Evolutionary conservation across 1,284 basidiomycete species (phyloP), one percentile per base, ranked within the genome.

Genomic region (Jaminaea rosea): DNA sequence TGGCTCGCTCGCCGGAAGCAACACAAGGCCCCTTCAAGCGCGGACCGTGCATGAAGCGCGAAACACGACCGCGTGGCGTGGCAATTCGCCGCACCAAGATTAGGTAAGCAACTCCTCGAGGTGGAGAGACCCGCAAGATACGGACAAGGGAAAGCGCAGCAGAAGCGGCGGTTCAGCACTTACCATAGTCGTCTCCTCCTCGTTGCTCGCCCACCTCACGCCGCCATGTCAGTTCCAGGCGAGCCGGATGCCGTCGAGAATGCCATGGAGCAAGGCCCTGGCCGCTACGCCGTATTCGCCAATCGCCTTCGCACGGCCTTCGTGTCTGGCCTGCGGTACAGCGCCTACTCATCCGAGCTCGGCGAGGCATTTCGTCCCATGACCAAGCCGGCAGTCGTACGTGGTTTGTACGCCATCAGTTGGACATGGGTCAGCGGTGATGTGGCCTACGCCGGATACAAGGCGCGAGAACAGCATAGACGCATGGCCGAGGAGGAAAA

Each of bases 281-380:
- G 51, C 0, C 59, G 69, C 1, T 69, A 67, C 26, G 59, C 60
- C 2, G 69, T 68, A 10, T 72, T 69, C 44, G 55, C 60, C 0
- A 59, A 58, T 47, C 66, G 69, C 0, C 51, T 72, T 26, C 59
- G 67, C 34, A 72, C 68, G 10, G 56, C 67, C 28, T 49, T 66
- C 15, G 26, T 53, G 10, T 47, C 68, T 15, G 53, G 56, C 3
- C 56, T 58, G 1, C 56, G 69, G 5, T 70, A 67, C 34, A 28
- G 49, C 37, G 23, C 17, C 15, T 76, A 84, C 81, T 88, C 87
- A 21, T 87, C 85, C 76, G 90, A 94, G 70, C 78, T 94, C 28
- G 91, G 91, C 52, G 91, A 94, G 76, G 87, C 89, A 0, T 91
- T 94, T 76, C 80, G 90, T 26, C 90, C 90, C 1, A 81, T 93